Base-by-base conservation (phyloP, 1,284 basidiomycete species). In the Irpex rosettiformis region DNA sequence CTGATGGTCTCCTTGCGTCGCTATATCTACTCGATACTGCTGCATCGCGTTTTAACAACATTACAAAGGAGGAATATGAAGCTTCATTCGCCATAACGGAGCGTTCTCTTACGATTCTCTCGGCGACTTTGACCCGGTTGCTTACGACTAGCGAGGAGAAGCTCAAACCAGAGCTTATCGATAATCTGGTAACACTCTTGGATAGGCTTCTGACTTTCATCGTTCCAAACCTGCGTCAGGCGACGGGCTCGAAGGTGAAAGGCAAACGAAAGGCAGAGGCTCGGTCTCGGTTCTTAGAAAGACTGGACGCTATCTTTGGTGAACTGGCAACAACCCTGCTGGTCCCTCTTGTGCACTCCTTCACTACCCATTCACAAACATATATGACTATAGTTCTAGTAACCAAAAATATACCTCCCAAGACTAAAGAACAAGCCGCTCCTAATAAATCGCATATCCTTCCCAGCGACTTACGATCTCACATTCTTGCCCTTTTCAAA, bases 321-420 rank as follows among this genome's bases (percentile, higher is more conserved):
- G 53, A 27, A 0, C 37, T 71, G 16, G 55, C 66, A 6, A 62
- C 61, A 3, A 25, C 49, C 21, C 54, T 72, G 13, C 67, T 73
- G 8, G 55, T 63, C 3, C 72, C 71, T 4, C 56, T 63, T 4
- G 58, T 70, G 5, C 67, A 60, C 4, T 62, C 66, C 8, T 64
- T 72, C 55, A 55, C 43, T 7, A 62, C 63, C 11, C 63, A 65
- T 28, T 70, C 68, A 25, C 59, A 47, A 2, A 51, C 33, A 0
- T 63, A 62, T 33, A 55, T 66, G 18, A 27, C 56, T 10, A 55
- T 58, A 0, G 57, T 66, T 33, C 60, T 70, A 24, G 25, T 25
- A 2, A n/a, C 55, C 16, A 29, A 30, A n/a, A 54, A 49, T 3
- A 51, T 56, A n/a, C 40, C 29, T 25, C n/a, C 37, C 2, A 40